Evolutionary conservation across 2,329 filamentous ascomycete genomes (phyloP).

Genomic region (Spiromastix sp.): DNA sequence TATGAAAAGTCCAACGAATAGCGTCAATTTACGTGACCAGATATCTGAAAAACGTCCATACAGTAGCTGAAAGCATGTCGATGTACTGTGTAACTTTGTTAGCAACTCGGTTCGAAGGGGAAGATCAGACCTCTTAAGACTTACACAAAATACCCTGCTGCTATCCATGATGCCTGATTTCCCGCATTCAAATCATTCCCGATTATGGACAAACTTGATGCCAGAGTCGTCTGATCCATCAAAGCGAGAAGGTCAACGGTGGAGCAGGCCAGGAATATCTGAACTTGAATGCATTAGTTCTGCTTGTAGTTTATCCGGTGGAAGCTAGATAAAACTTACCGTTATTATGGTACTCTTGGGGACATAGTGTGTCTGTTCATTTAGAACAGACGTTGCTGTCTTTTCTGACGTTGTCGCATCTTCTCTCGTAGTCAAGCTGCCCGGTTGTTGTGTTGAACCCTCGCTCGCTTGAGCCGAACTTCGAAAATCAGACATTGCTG

Average conservation of each 20-base stretch:
- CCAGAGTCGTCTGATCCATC: constrained; percentile 50
- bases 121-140: constrained; percentile 71
- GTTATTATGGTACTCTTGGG: constrained; percentile 42
- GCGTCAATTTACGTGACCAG: constrained; percentile 48
- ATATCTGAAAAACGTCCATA: constrained; percentile 54
- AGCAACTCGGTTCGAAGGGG: constrained; percentile 62
- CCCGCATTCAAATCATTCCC: constrained; percentile 41
- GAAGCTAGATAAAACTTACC: constrained; percentile 22
- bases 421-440: too few relatives aligned
- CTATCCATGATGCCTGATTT: constrained; percentile 45
- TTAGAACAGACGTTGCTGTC: constrained; percentile 30
- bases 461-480: too few relatives aligned
- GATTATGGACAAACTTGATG: constrained; percentile 45
- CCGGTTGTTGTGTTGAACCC: too few relatives aligned
- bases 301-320: too few relatives aligned
- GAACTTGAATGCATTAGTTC: not conserved
- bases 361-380: constrained; percentile 48
- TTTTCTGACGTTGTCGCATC: not conserved
- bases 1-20: constrained; percentile 43
- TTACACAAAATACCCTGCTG: constrained; percentile 46
- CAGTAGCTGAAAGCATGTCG: constrained; percentile 54
- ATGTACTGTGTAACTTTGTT: constrained; percentile 61
- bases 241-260: constrained; percentile 46
- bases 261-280: constrained; percentile 50
- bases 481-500: too few relatives aligned